A percentile compares a stretch with the other conserved stretches of the same genome.
phyloP scores from a whole-genome alignment of 192 early-diverging fungal species.

The Thamnidium elegans region DNA sequence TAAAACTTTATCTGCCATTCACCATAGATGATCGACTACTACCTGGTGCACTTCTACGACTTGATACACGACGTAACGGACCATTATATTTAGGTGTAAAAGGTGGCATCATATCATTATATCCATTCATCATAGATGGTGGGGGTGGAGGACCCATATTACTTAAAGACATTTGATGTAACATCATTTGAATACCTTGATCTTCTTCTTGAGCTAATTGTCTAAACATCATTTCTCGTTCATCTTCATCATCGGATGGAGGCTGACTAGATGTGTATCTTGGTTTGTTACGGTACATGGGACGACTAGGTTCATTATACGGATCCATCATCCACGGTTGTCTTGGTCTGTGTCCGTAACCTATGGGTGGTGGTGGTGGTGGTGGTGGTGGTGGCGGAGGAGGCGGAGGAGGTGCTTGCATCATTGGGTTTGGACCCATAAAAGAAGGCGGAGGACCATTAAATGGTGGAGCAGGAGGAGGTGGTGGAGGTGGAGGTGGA shows the following conservation, averaged over 20 bases:
- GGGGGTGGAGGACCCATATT: neutral
- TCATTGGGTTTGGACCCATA: constrained; percentile 8
- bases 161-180: constrained; percentile 6
- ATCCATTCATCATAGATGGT: neutral
- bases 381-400: neutral
- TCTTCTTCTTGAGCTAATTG: too few species aligned
- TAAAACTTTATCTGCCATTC: neutral
- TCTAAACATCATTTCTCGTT: neutral
- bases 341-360: neutral
- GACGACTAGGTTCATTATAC: neutral
- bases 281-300: too few species aligned
- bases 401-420: neutral
- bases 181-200: neutral
- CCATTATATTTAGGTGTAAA: neutral
- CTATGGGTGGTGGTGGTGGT: neutral
- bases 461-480: too few species aligned
- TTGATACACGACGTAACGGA: constrained; percentile 3
- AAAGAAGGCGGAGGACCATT: neutral
- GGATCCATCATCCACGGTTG: constrained; percentile 11
- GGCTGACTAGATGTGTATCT: too few species aligned
- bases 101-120: constrained; percentile 2
- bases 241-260: neutral
- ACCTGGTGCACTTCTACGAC: constrained; percentile 12
- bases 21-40: constrained; percentile 6
- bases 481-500: too few species aligned